A percentile compares a stretch with the other conserved stretches of the same genome.
These are phyloP conservation scores for Xylaria scruposa DNA, from an alignment of 495 filamentous ascomycete genomes.

Conservation along the genomic window DNA sequence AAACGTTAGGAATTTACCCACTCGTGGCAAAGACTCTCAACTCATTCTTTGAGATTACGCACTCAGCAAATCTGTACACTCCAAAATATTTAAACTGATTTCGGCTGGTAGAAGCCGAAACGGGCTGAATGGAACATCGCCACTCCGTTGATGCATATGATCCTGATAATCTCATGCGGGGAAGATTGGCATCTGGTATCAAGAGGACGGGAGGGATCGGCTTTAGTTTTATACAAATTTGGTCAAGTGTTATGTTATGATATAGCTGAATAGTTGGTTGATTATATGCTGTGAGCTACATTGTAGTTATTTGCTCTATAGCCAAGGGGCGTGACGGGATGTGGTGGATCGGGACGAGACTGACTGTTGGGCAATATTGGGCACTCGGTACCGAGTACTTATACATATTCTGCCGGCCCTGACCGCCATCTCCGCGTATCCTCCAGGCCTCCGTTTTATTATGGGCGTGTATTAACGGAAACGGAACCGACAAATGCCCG, in stretches of 20 bases:
- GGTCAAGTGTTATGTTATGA: not conserved
- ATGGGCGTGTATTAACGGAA: no score
- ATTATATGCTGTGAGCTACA: not conserved
- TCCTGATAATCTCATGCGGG: not conserved
- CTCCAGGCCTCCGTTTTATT: no score
- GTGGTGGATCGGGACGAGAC: no score
- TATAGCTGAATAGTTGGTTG: not conserved
- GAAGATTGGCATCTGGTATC: not conserved
- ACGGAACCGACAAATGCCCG: no score
- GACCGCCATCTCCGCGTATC: no score
- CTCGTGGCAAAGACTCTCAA: not conserved
- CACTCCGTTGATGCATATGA: no score
- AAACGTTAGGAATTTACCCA: not conserved
- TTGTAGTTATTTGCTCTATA: not conserved
- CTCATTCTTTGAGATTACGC: not conserved
- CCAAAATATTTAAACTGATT: conserved; percentile 4
- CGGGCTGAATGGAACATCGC: not conserved
- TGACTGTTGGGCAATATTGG: no score
- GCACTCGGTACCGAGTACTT: no score
- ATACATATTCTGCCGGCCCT: no score
- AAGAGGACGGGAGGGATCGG: not conserved
- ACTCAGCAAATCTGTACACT: not conserved
- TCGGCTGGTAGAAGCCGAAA: conserved; percentile 9
- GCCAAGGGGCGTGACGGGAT: not conserved
- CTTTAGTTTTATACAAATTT: not conserved